phyloP scores from a whole-genome alignment of 176 grass and related monocot species.

The Lolium multiflorum region DNA sequence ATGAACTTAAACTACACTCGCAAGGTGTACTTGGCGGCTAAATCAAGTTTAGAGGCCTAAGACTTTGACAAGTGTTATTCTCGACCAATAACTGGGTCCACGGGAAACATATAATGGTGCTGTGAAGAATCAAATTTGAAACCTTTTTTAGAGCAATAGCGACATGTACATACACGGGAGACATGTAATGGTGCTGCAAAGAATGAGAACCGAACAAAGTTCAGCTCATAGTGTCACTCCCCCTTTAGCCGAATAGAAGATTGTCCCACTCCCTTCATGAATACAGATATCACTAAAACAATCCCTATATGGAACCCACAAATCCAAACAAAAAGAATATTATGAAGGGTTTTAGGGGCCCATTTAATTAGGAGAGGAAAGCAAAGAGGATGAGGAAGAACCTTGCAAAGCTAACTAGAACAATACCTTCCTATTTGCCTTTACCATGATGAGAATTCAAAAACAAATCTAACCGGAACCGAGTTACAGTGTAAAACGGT shows the following conservation, averaged over 20 bases:
- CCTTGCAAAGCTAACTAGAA: conserved; percentile 49
- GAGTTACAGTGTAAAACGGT: background rate
- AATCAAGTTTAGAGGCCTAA: background rate
- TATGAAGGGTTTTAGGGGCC: conserved; percentile 15
- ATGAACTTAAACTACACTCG: conserved; percentile 5
- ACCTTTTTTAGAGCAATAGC: background rate
- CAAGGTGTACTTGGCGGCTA: background rate
- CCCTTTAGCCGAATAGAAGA: conserved; percentile 54
- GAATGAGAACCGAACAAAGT: conserved; percentile 28
- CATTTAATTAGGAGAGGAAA: conserved; percentile 31
- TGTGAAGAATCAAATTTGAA: background rate
- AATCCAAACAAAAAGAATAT: conserved; percentile 28
- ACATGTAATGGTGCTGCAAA: conserved; percentile 18
- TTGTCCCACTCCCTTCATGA: conserved; percentile 40
- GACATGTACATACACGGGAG: background rate
- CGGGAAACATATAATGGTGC: background rate
- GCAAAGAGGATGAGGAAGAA: conserved; percentile 52
- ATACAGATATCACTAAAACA: conserved; percentile 36
- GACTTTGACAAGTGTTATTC: background rate
- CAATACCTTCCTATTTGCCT: conserved; percentile 24
- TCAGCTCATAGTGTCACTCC: conserved; percentile 1
- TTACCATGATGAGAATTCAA: background rate
- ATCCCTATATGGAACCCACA: conserved; percentile 29
- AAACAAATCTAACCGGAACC: background rate
- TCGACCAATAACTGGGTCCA: background rate